Evolutionary conservation across 257 asterid species (phyloP).

Genomic region (Rehmannia glutinosa): DNA sequence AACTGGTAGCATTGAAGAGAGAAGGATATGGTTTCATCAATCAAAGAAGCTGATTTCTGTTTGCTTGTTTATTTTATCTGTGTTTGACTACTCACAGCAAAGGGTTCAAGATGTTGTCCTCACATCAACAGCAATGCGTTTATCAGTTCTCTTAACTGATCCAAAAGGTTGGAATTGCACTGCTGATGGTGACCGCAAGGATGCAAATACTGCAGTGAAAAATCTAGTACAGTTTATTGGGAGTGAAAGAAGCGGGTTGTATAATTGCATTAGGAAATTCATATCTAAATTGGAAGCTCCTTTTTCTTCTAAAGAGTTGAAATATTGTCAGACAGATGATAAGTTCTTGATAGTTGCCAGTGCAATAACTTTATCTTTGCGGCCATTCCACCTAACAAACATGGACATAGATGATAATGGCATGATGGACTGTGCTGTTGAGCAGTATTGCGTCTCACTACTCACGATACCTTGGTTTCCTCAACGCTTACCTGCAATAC

Average conservation of each 20-base stretch:
- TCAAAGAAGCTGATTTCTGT: conserved; percentile 72
- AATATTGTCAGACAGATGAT: conserved; percentile 56
- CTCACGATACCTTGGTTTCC: conserved; percentile 90
- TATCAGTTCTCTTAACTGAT: conserved; percentile 83
- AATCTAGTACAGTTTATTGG: conserved; percentile 58
- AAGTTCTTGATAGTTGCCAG: conserved; percentile 72
- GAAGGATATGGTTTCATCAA: conserved; percentile 69
- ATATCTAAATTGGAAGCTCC: conserved; percentile 55
- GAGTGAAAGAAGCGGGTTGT: conserved; percentile 55
- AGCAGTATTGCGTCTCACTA: conserved; percentile 62
- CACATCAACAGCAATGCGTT: conserved; percentile 77
- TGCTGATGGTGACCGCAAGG: conserved; percentile 30
- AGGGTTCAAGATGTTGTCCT: conserved; percentile 42
- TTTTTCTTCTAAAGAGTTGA: conserved; percentile 35
- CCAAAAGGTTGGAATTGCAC: conserved; percentile 79
- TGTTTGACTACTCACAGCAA: conserved; percentile 46
- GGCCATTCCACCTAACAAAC: conserved; percentile 67
- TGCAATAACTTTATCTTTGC: conserved; percentile 77
- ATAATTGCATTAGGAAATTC: conserved; percentile 60
- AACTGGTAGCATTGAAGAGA: conserved; percentile 62
- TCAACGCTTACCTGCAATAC: conserved; percentile 75
- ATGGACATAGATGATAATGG: conserved; percentile 33
- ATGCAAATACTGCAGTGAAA: conserved; percentile 55
- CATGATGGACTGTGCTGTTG: conserved; percentile 47
- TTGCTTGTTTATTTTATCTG: conserved; percentile 63